These are phyloP conservation scores for Fusarium floridanum DNA, from an alignment of 2,329 filamentous ascomycete species.

Conservation along the genomic window DNA sequence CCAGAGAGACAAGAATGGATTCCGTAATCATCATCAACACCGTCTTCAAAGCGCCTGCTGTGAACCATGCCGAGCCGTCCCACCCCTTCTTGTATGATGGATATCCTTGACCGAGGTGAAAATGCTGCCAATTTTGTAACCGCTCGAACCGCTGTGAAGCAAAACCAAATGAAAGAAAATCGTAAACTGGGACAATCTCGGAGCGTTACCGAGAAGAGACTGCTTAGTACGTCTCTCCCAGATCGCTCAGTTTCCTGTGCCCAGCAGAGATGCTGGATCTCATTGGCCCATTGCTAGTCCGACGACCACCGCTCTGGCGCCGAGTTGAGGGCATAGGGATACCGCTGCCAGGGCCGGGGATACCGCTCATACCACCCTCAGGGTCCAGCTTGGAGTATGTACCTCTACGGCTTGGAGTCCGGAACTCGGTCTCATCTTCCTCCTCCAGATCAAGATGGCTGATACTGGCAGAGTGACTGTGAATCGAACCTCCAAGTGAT, in stretches of 20 bases:
- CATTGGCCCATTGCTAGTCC: conserved; percentile 56
- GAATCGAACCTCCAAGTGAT: conserved; percentile 75
- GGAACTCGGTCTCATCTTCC: conserved; percentile 56
- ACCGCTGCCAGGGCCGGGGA: conserved; percentile 57
- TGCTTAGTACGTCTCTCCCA: conserved; percentile 67
- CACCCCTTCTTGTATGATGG: conserved; percentile 39
- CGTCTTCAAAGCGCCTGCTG: conserved; percentile 45
- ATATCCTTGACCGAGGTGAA: conserved; percentile 38
- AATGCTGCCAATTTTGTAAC: conserved; percentile 38
- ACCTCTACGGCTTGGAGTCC: conserved; percentile 68
- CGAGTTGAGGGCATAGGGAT: conserved; percentile 62
- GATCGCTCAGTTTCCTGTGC: conserved; percentile 60
- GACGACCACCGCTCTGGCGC: conserved; percentile 60
- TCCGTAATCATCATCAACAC: conserved; percentile 50
- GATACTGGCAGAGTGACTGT: conserved; percentile 70
- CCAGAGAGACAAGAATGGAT: conserved; percentile 44
- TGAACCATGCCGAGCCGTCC: conserved; percentile 43
- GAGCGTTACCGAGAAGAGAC: conserved; percentile 16
- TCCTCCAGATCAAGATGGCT: conserved; percentile 65
- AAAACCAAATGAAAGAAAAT: conserved; percentile 38
- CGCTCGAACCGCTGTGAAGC: conserved; percentile 40
- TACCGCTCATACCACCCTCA: conserved; percentile 55
- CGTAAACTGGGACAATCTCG: conserved; percentile 25
- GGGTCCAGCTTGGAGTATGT: conserved; percentile 65
- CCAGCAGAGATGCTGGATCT: conserved; percentile 52